Conservation (phyloP, 805 yeast species). For the Starmera quercuum region DNA sequence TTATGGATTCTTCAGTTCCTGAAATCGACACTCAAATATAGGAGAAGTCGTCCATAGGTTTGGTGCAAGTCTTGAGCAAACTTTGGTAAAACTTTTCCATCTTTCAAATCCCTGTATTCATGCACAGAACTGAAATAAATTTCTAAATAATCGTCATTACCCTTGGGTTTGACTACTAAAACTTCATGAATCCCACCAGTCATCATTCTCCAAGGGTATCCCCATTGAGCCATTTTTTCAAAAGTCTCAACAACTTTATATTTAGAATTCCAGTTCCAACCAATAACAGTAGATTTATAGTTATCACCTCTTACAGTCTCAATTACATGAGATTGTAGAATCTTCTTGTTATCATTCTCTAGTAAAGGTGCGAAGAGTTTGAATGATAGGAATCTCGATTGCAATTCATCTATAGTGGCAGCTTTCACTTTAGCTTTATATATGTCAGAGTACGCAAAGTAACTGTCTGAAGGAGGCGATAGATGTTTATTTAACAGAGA, state of each 20-base stretch:
- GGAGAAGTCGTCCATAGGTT: slow-evolving; percentile 13
- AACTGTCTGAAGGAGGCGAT: slow-evolving; percentile 1
- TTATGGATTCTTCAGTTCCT: too few relatives aligned
- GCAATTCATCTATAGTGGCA: background rate
- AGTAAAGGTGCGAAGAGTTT: background rate
- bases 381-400: background rate
- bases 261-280: slow-evolving; percentile 5
- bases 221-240: slow-evolving; percentile 12
- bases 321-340: background rate
- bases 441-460: slow-evolving; percentile 14
- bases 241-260: slow-evolving; percentile 4
- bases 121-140: slow-evolving; percentile 12
- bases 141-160: background rate
- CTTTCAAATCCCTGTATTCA: slow-evolving; percentile 16
- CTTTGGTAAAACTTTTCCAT: slow-evolving; percentile 16
- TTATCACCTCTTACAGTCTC: slow-evolving; percentile 1
- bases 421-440: slow-evolving; percentile 3
- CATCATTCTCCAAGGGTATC: slow-evolving; percentile 21
- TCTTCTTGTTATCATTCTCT: background rate
- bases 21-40: slow-evolving; percentile 2
- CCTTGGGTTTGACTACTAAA: slow-evolving; percentile 4
- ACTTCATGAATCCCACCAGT: slow-evolving; percentile 18
- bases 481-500: slow-evolving; percentile 5
- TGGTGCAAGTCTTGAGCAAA: slow-evolving; percentile 9
- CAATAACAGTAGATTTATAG: slow-evolving; percentile 2